Conservation (phyloP, 495 filamentous ascomycete genomes). For the Xylaria acuta region DNA sequence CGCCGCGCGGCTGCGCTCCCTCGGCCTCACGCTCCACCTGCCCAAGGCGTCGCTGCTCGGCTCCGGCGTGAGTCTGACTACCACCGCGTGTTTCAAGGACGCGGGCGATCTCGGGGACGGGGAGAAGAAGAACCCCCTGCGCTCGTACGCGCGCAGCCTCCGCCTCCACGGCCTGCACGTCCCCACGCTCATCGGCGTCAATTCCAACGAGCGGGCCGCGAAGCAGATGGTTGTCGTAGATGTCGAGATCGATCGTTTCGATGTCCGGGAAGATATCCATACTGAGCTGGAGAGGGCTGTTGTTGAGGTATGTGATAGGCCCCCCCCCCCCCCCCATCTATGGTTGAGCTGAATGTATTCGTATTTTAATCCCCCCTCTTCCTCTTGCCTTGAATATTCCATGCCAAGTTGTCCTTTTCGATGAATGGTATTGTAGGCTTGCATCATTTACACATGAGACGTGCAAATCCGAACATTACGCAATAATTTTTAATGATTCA, state of each 20-base stretch:
- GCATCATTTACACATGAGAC: background rate
- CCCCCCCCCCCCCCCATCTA: too few relatives aligned
- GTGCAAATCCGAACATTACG: background rate
- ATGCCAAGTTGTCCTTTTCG: background rate
- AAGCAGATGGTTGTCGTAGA: constrained; percentile 66
- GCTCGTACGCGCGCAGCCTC: constrained; percentile 39
- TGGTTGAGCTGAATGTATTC: background rate
- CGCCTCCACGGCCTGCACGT: constrained; percentile 55
- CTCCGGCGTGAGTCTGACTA: constrained; percentile 50
- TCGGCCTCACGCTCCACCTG: constrained; percentile 51
- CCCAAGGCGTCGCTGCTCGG: constrained; percentile 63
- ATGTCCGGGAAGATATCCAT: constrained; percentile 49
- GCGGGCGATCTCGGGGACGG: constrained; percentile 1
- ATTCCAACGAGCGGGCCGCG: constrained; percentile 60
- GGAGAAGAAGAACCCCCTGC: constrained; percentile 30
- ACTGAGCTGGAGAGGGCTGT: constrained; percentile 54
- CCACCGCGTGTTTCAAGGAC: constrained; percentile 41
- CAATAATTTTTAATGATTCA: constrained; percentile 26
- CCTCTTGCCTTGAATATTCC: background rate
- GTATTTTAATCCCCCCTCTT: background rate
- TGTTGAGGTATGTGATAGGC: constrained; percentile 53
- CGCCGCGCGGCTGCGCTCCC: constrained; percentile 36
- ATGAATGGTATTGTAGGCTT: too few relatives aligned
- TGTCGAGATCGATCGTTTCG: constrained; percentile 58
- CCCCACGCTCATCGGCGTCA: constrained; percentile 66